These are phyloP conservation scores for Lichenothelia convexa DNA, from an alignment of 495 filamentous ascomycete genomes.

Conservation along the genomic window DNA sequence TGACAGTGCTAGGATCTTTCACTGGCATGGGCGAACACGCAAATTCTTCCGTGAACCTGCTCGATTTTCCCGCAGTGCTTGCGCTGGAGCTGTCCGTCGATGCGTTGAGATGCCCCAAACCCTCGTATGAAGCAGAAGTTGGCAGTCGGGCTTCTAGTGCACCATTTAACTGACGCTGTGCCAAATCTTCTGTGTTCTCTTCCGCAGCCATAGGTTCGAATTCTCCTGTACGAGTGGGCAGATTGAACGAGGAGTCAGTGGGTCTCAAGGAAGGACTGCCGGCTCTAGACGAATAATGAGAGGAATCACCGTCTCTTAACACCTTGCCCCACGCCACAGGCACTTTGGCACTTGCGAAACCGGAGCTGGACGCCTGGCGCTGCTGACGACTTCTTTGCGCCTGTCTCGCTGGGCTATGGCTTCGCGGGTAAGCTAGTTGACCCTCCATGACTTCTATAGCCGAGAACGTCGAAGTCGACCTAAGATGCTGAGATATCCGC, in stretches of 20 bases:
- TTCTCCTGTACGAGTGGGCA: too few species aligned
- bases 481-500: slow-evolving; percentile 15
- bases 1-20: too few species aligned
- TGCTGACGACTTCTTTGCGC: slow-evolving; percentile 3
- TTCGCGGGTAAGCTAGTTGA: too few species aligned
- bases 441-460: slow-evolving; percentile 2
- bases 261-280: too few species aligned
- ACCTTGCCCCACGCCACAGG: slow-evolving; percentile 14
- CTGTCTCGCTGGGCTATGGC: too few species aligned
- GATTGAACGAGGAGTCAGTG: too few species aligned
- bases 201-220: too few species aligned
- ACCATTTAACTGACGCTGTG: too few species aligned
- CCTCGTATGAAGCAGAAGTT: too few species aligned
- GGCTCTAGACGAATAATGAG: slow-evolving; percentile 12
- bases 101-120: too few species aligned
- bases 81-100: not conserved
- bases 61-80: slow-evolving; percentile 5
- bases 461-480: slow-evolving; percentile 11
- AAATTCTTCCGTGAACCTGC: slow-evolving; percentile 12
- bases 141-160: too few species aligned
- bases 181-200: too few species aligned
- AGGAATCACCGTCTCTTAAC: slow-evolving; percentile 9
- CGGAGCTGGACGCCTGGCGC: slow-evolving; percentile 12
- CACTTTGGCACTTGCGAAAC: slow-evolving; percentile 12
- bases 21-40: slow-evolving; percentile 9